A percentile compares a stretch with the other conserved stretches of the same genome.
phyloP scores from a whole-genome alignment of 2,329 filamentous ascomycete genomes.

The Fusarium subtropicale region DNA sequence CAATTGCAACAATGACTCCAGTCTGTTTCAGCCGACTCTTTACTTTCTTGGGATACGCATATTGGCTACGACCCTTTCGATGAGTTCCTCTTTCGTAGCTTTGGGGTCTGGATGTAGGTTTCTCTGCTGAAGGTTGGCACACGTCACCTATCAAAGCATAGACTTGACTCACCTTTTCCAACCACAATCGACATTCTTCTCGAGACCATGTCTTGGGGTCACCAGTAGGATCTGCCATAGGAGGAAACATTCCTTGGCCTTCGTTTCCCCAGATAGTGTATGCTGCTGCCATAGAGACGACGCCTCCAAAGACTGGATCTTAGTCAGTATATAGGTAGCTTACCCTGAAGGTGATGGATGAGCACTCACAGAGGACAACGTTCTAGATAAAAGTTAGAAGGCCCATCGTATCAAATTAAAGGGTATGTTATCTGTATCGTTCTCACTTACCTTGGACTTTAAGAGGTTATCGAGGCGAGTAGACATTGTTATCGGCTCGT shows the following conservation, averaged over 20 bases:
- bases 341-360: constrained; percentile 36
- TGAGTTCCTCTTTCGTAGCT: constrained; percentile 59
- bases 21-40: background rate
- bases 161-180: constrained; percentile 71
- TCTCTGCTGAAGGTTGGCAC: constrained; percentile 50
- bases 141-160: background rate
- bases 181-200: constrained; percentile 84
- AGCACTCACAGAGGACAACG: constrained; percentile 71
- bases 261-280: constrained; percentile 84
- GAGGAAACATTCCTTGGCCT: constrained; percentile 78
- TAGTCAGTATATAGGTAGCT: constrained; percentile 9
- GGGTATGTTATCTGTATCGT: fast-evolving
- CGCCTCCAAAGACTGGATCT: constrained; percentile 35
- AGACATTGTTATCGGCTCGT: constrained; percentile 28
- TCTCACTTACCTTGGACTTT: constrained; percentile 42
- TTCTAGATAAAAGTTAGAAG: constrained; percentile 61
- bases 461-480: constrained; percentile 42
- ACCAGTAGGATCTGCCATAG: constrained; percentile 79
- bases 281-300: constrained; percentile 59
- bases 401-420: fast-evolving
- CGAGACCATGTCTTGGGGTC: constrained; percentile 78
- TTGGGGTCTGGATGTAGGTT: constrained; percentile 59
- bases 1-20: background rate
- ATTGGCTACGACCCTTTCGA: constrained; percentile 61
- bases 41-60: constrained; percentile 57